phyloP scores from a whole-genome alignment of 2,329 filamentous ascomycete species.

The Stachybotrys chartarum region DNA sequence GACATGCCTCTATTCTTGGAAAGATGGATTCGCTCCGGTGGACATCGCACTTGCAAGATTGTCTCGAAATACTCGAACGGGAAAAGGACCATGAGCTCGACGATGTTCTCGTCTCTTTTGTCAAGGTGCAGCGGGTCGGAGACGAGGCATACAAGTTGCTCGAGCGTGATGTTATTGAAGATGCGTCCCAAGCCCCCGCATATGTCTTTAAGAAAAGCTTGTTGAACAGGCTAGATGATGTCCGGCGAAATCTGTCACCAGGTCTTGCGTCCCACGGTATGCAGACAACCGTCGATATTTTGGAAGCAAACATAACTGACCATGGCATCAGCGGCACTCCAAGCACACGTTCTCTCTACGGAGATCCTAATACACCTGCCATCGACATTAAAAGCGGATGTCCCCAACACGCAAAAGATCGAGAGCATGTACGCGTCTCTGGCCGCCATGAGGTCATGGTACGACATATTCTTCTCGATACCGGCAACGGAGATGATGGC shows the following conservation, averaged over 20 bases:
- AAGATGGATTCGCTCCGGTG: slow-evolving; percentile 46
- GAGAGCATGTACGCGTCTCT: slow-evolving; percentile 29
- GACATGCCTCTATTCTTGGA: slow-evolving; percentile 31
- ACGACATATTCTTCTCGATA: slow-evolving; percentile 26
- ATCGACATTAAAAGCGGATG: slow-evolving; percentile 21
- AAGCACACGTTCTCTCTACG: slow-evolving; percentile 18
- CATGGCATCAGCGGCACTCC: slow-evolving; percentile 17
- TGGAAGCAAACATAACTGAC: slow-evolving; percentile 1
- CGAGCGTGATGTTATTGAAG: slow-evolving; percentile 19
- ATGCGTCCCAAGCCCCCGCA: slow-evolving; percentile 17
- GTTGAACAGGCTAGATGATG: slow-evolving; percentile 16
- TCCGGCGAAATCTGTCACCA: slow-evolving; percentile 15
- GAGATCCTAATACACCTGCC: slow-evolving; percentile 25
- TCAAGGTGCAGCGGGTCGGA: slow-evolving; percentile 30
- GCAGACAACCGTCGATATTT: slow-evolving; percentile 1
- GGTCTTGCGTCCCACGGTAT: slow-evolving; percentile 18
- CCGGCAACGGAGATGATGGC: slow-evolving; percentile 19
- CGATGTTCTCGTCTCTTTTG: slow-evolving; percentile 30
- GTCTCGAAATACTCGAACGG: slow-evolving; percentile 36
- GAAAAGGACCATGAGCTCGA: slow-evolving; percentile 42
- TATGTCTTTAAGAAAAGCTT: slow-evolving; percentile 24
- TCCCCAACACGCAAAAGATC: slow-evolving; percentile 23
- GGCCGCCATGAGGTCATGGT: slow-evolving; percentile 25
- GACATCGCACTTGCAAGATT: slow-evolving; percentile 53
- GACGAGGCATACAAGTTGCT: slow-evolving; percentile 29